Evolutionary conservation across 1,139 yeast genomes (phyloP), one percentile per base, ranked within the genome.

Genomic region (Zygosaccharomyces pseudobailii): DNA sequence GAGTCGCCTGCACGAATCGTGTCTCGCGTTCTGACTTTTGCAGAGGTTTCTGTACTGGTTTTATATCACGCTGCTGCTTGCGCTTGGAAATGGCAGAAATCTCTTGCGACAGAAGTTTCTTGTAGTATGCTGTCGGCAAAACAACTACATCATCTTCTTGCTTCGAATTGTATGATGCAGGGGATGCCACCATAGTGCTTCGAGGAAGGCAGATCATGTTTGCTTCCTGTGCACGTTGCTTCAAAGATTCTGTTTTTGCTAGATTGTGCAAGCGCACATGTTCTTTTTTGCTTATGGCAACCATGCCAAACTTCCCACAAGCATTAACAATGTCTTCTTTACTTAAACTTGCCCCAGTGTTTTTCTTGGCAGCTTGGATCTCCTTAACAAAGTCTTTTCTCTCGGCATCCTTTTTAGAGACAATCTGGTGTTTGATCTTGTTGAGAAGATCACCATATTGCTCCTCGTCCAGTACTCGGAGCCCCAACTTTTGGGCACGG

Each of bases 101-200:
- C 32, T 70, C 69, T 47, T 71, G 72, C 19, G 78, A 65, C 52
- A 83, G 66, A 60, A 61, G 45, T 17, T 44, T 48, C 54, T 76
- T 76, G 63, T 82, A 84, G 60, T 83, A 84, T 3, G 80, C 73
- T 6, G 76, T 70, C 10, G 90, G 89, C 33, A 84, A 61, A 6
- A 82, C 80, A 46, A 81, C 82, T 32, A 82, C 82, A 54, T 78
- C 78, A 9, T 70, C 67, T n/a, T 70, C 67, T n/a, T 73, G 65
- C 50, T 81, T 86, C 2, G 85, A 80, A 6, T 65, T 66, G 57
- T 77, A 73, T 8, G 78, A 75, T 28, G 76, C 74, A 2, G 58
- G 47, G 3, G 61, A 82, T 2, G 86, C 79, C 51, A 84, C 68
- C 56, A 77, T 82, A 3, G 82, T 71, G 17, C 72, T 61, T 41